These are phyloP conservation scores for Apiospora sp. DNA, from an alignment of 2,329 filamentous ascomycete genomes.

Conservation along the genomic window DNA sequence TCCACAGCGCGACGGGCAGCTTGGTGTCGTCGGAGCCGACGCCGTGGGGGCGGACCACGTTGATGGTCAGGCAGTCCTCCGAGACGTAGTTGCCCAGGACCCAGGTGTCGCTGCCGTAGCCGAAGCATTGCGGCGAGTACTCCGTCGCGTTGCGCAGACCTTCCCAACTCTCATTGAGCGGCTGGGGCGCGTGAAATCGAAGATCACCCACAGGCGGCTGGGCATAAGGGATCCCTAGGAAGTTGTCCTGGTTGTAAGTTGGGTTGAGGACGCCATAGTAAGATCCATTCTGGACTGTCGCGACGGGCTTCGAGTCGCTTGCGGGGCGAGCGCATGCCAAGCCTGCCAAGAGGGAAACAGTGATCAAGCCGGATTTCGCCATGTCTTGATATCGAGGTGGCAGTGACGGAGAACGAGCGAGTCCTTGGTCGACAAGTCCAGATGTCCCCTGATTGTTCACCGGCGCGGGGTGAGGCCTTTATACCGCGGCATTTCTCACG, in stretches of 20 bases:
- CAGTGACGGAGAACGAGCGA: not conserved
- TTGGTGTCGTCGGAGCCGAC: slow-evolving; percentile 29
- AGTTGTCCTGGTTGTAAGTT: slow-evolving; percentile 57
- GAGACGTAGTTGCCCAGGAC: slow-evolving; percentile 36
- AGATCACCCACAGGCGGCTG: slow-evolving; percentile 58
- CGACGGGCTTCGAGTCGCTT: not conserved
- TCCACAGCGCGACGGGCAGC: slow-evolving; percentile 54
- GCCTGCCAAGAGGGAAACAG: not conserved
- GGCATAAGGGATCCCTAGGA: slow-evolving; percentile 65
- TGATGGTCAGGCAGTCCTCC: slow-evolving; percentile 64
- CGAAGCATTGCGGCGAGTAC: slow-evolving; percentile 57
- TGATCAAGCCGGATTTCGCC: not conserved
- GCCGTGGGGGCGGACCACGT: slow-evolving; percentile 60
- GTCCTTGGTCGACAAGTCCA: not conserved
- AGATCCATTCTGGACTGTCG: slow-evolving; percentile 48
- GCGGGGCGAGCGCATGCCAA: not conserved
- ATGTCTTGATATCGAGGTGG: not conserved
- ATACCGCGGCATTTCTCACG: not conserved
- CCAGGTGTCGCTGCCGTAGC: slow-evolving; percentile 53
- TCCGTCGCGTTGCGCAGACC: slow-evolving; percentile 51
- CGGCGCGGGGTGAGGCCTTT: not conserved
- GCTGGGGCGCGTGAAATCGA: slow-evolving; percentile 59
- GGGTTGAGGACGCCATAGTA: slow-evolving; percentile 51
- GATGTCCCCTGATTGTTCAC: not conserved
- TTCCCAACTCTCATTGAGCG: slow-evolving; percentile 55